A percentile compares a stretch with the other conserved stretches of the same genome.
These are phyloP conservation scores for Secale cereale DNA, from an alignment of 176 grass and related monocot species.

Conservation along the genomic window DNA sequence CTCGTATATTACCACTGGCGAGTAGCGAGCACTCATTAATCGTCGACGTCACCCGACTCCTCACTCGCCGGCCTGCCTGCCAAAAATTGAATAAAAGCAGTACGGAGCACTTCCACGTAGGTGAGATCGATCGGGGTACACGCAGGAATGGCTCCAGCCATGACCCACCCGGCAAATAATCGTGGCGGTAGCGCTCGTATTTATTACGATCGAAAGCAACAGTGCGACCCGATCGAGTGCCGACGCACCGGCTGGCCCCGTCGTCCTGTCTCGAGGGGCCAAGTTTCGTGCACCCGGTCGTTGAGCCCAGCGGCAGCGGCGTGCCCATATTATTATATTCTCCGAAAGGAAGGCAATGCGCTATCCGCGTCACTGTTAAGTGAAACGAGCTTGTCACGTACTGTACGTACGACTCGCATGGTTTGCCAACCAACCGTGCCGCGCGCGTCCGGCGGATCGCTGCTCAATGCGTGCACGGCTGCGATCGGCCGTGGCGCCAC, in stretches of 20 bases:
- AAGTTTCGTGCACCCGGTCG: not conserved
- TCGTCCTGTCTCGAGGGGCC: not conserved
- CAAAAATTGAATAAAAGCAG: not conserved
- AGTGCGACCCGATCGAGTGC: not conserved
- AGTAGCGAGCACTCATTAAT: not conserved
- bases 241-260: no score
- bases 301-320: not conserved
- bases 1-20: not conserved
- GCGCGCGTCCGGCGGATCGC: no score
- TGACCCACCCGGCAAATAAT: not conserved
- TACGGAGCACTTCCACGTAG: not conserved
- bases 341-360: not conserved
- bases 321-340: not conserved
- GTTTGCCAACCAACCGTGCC: not conserved
- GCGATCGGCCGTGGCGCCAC: not conserved
- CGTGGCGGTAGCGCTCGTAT: not conserved
- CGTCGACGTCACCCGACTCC: not conserved
- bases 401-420: conserved; percentile 23
- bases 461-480: not conserved
- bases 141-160: not conserved
- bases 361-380: not conserved
- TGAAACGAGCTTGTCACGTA: conserved; percentile 9
- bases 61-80: not conserved
- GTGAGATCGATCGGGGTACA: not conserved
- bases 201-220: not conserved